A percentile compares a stretch with the other conserved stretches of the same genome.
These are phyloP conservation scores for Penicillium angulare DNA, from an alignment of 495 filamentous ascomycete genomes.

Conservation along the genomic window DNA sequence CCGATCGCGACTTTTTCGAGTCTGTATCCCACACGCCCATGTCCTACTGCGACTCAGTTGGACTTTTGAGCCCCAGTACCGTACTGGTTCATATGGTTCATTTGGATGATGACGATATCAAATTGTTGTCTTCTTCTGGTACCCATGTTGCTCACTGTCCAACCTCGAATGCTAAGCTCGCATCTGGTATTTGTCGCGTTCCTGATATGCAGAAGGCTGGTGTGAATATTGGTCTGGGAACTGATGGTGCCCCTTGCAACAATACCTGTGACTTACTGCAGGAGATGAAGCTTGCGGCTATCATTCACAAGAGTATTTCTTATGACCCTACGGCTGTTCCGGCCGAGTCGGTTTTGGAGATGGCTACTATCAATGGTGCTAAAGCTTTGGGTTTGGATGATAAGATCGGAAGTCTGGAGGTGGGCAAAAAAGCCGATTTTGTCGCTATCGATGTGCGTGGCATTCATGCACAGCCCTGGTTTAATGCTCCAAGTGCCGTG, in stretches of 20 bases:
- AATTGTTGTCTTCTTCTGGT: slow-evolving; percentile 33
- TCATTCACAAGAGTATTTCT: slow-evolving; percentile 49
- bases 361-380: slow-evolving; percentile 53
- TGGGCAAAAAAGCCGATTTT: slow-evolving; percentile 57
- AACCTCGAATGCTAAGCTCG: slow-evolving; percentile 51
- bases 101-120: slow-evolving; percentile 45
- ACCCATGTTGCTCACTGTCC: slow-evolving; percentile 51
- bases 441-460: slow-evolving; percentile 45
- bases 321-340: slow-evolving; percentile 46
- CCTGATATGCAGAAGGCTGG: slow-evolving; percentile 34
- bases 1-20: slow-evolving; percentile 41
- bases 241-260: slow-evolving; percentile 52
- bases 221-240: slow-evolving; percentile 45
- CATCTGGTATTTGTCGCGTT: slow-evolving; percentile 47
- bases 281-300: slow-evolving; percentile 51
- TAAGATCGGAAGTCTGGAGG: slow-evolving; percentile 48
- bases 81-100: slow-evolving; percentile 50
- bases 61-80: slow-evolving; percentile 35
- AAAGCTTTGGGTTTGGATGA: slow-evolving; percentile 48
- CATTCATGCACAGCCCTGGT: slow-evolving; percentile 33
- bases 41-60: slow-evolving; percentile 41
- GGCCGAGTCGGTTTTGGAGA: slow-evolving; percentile 49
- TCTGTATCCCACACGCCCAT: slow-evolving; percentile 42
- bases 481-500: slow-evolving; percentile 44
- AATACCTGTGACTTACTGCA: slow-evolving; percentile 51